A percentile compares a stretch with the other conserved stretches of the same genome.
phyloP scores from a whole-genome alignment of 2,329 filamentous ascomycete species.

The Monilinia laxa region DNA sequence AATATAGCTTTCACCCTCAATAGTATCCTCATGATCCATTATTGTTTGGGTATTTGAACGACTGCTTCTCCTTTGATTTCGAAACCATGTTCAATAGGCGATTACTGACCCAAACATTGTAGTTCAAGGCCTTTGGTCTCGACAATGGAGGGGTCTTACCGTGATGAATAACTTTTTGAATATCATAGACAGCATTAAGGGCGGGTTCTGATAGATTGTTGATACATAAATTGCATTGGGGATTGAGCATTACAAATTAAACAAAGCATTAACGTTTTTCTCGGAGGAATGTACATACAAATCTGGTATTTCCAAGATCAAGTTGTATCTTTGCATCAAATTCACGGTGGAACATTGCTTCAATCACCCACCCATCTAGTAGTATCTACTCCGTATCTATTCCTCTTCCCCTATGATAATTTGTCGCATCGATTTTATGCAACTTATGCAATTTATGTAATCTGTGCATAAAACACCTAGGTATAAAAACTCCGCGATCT shows the following conservation, averaged over 20 bases:
- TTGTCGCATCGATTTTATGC: too few species aligned
- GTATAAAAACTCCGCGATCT: too few species aligned
- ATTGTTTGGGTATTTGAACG: background rate
- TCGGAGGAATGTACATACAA: too few species aligned
- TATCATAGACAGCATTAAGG: background rate
- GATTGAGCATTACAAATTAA: background rate
- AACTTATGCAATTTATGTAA: too few species aligned
- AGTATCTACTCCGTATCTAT: too few species aligned
- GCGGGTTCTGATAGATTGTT: too few species aligned
- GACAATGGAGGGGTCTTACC: constrained; percentile 37
- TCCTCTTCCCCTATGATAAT: too few species aligned
- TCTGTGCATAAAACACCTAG: too few species aligned
- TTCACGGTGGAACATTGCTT: too few species aligned
- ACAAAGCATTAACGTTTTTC: background rate
- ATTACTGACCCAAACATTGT: constrained; percentile 1
- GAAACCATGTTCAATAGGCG: background rate
- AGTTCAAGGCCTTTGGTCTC: constrained; percentile 58
- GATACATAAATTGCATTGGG: background rate
- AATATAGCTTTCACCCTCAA: background rate
- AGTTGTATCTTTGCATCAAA: too few species aligned
- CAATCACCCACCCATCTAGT: too few species aligned
- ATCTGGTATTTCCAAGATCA: too few species aligned
- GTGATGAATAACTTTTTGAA: background rate
- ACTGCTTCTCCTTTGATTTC: background rate
- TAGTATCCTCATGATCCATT: background rate